These are phyloP conservation scores for Alternaria sp. DNA, from an alignment of 2,329 filamentous ascomycete species.

Conservation along the genomic window DNA sequence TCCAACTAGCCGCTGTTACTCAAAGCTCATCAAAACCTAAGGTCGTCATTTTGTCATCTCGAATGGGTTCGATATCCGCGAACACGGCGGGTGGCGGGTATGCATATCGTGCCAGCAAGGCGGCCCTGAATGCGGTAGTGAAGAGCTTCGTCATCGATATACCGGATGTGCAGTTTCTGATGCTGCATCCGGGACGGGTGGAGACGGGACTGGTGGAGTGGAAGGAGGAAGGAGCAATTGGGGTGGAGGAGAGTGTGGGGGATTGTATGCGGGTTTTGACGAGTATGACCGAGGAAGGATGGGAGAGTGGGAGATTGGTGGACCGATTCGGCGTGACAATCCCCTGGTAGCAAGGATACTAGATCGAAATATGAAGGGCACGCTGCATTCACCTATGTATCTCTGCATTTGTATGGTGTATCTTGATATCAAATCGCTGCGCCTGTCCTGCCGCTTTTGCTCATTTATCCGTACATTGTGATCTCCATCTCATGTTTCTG, in stretches of 20 bases:
- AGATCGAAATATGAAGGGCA: not conserved
- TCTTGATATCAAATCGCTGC: not conserved
- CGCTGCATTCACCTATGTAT: not conserved
- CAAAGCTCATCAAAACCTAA: constrained; percentile 28
- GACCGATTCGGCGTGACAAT: constrained; percentile 57
- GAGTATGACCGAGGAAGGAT: constrained; percentile 28
- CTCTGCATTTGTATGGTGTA: not conserved
- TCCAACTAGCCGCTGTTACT: constrained; percentile 21
- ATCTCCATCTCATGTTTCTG: not conserved
- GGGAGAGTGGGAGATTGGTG: constrained; percentile 53
- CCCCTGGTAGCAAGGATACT: constrained; percentile 48
- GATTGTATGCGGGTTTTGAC: constrained; percentile 52
- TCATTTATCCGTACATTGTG: not conserved
- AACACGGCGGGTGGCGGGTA: constrained; percentile 56
- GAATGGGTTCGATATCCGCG: constrained; percentile 56
- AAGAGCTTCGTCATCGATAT: constrained; percentile 57
- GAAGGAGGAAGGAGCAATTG: constrained; percentile 57
- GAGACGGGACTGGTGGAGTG: constrained; percentile 56
- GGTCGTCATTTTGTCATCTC: constrained; percentile 55
- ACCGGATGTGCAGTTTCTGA: constrained; percentile 52
- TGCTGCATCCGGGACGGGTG: constrained; percentile 58
- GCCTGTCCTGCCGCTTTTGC: not conserved
- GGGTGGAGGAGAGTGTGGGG: constrained; percentile 52
- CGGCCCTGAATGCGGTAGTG: constrained; percentile 58
- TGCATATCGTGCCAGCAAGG: constrained; percentile 59